Base-by-base conservation (phyloP, 352 stramenopile species). In the Phytopythium ostracodes region DNA sequence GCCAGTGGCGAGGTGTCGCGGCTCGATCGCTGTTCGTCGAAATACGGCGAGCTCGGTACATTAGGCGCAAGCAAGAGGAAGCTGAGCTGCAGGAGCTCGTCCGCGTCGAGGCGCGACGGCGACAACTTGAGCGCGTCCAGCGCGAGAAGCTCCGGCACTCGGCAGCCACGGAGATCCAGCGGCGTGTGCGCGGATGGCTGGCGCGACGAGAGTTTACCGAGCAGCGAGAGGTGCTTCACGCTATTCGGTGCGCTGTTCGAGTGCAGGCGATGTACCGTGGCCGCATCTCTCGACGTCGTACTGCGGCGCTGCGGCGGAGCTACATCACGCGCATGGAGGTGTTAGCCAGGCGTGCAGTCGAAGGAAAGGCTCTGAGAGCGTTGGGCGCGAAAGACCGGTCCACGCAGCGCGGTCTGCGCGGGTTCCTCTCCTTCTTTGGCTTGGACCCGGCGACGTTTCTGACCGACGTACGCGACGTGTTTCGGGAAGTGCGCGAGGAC, bases 261-360 rank as follows among this genome's bases (percentile, higher is more conserved):
- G 57, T 94, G 0, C 85, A 94, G 56, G 85, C 85, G 0, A 62
- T 91, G 4, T 92, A 92, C 56, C 76, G 85, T 15, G 83, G 85
- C 4, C 77, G 83, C 2, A 89, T 92, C 56, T 84, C 81, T 0
- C 72, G 85, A 8, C 69, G 81, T 33, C 72, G 76, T 2, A 88
- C 84, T 4, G 76, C 81, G 15, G 85, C 85, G n/a, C 65, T 91
- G 10, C 66, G 85, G 25, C 74, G 85, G 10, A 91, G 84, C 54
- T 91, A 86, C 44, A 75, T 92, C 36, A 89, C 81, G 1, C 77
- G 84, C 2, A 90, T 94, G 79, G 83, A 94, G 51, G 71, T 94
- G 55, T 60, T 91, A 3, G 64, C 83, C 0, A 66, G 83, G 38
- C 63, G 85, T 24, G 75, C 77, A 10, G 63, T 91, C 0, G 85